Percentiles rank a stretch among this genome's conserved stretches.
phyloP scores from a whole-genome alignment of 306 rosid species.

The Acacia melanoxylon region DNA sequence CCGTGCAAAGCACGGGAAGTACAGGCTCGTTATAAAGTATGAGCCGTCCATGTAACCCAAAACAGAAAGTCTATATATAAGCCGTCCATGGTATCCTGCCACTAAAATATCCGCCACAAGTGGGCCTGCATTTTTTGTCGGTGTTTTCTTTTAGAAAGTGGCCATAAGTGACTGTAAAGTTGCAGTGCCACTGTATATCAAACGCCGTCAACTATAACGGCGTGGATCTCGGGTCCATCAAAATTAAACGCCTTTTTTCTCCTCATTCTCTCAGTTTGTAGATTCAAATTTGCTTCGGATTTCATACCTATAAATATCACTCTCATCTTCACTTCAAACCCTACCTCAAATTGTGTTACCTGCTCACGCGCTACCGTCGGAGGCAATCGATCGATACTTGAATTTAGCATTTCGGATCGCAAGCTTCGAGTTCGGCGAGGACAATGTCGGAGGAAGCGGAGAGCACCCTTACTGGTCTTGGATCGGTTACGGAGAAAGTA shows the following conservation, averaged over 20 bases:
- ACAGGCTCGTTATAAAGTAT: background rate
- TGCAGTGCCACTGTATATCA: background rate
- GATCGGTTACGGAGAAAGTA: constrained; percentile 62
- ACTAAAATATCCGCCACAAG: constrained; percentile 33
- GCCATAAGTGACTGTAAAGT: background rate
- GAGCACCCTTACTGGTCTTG: constrained; percentile 40
- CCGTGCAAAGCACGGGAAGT: too few species aligned
- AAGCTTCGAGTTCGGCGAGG: constrained; percentile 12
- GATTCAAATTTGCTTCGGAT: constrained; percentile 32
- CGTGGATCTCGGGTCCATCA: constrained; percentile 16
- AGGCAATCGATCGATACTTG: background rate
- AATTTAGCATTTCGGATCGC: constrained; percentile 30
- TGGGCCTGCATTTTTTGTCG: constrained; percentile 14
- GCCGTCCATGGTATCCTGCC: constrained; percentile 18
- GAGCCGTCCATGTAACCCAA: constrained; percentile 17
- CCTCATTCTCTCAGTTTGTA: background rate
- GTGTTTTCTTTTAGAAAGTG: constrained; percentile 1
- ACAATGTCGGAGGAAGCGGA: constrained; percentile 72
- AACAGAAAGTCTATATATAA: background rate
- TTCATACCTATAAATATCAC: constrained; percentile 30
- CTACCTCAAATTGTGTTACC: background rate
- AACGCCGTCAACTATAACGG: constrained; percentile 33
- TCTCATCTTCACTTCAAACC: constrained; percentile 26
- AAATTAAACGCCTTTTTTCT: constrained; percentile 35
- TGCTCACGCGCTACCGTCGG: background rate